Conservation (phyloP, 2,329 filamentous ascomycete species). For the Ascocoryne sarcoides region DNA sequence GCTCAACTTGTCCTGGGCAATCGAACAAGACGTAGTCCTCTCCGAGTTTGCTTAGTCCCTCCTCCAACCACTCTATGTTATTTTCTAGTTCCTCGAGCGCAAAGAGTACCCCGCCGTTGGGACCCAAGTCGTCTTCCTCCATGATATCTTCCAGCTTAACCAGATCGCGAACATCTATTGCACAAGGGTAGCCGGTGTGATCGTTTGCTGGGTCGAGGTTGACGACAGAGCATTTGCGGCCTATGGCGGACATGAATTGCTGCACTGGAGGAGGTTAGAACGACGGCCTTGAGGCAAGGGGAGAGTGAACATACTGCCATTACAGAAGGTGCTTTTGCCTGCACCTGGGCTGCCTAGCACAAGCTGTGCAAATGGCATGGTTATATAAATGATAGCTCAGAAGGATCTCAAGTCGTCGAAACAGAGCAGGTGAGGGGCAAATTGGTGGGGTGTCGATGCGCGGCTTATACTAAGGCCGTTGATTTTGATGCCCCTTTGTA, state of each 20-base stretch:
- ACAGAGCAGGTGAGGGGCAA: slow-evolving; percentile 1
- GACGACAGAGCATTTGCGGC: slow-evolving; percentile 86
- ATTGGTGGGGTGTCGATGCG: background rate
- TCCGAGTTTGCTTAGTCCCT: slow-evolving; percentile 67
- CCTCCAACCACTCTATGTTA: slow-evolving; percentile 86
- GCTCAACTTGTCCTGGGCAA: slow-evolving; percentile 92
- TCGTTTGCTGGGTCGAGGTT: slow-evolving; percentile 98
- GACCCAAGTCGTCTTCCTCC: slow-evolving; percentile 80
- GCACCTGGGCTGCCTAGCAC: slow-evolving; percentile 90
- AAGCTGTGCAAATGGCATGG: slow-evolving; percentile 40
- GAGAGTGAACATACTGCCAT: slow-evolving; percentile 59
- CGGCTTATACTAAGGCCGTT: no score
- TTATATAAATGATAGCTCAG: slow-evolving; percentile 1
- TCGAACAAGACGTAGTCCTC: slow-evolving; percentile 95
- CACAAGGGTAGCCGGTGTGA: slow-evolving; percentile 77
- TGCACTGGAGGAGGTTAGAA: slow-evolving; percentile 52
- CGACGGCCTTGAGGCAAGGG: background rate
- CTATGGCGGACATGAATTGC: slow-evolving; percentile 94
- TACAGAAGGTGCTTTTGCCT: slow-evolving; percentile 96
- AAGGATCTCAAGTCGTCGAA: background rate
- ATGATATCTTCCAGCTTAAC: slow-evolving; percentile 93
- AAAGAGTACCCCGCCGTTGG: slow-evolving; percentile 87
- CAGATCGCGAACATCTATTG: slow-evolving; percentile 81
- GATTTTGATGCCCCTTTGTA: no score
- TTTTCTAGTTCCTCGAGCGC: slow-evolving; percentile 91